A percentile compares a stretch with the other conserved stretches of the same genome.
Conservation (phyloP, 306 rosid species). For the Sicyos edulis region DNA sequence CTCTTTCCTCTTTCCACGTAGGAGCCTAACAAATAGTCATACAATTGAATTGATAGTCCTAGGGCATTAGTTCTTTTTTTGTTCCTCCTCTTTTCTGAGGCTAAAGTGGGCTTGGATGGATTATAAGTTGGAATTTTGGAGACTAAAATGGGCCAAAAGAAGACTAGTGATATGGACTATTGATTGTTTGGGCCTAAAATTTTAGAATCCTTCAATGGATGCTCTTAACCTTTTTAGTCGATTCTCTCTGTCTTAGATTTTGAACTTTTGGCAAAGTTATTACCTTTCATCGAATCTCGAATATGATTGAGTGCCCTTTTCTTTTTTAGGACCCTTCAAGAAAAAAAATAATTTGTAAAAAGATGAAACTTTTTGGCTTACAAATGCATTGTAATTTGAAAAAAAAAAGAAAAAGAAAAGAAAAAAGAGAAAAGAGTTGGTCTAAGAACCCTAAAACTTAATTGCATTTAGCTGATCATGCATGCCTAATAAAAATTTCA, state of each 20-base stretch:
- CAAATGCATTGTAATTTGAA: neutral
- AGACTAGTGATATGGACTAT: neutral
- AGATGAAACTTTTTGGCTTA: neutral
- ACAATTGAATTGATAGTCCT: too few relatives aligned
- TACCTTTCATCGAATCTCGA: conserved; percentile 9
- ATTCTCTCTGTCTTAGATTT: neutral
- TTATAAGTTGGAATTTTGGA: neutral
- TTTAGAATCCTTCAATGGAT: neutral
- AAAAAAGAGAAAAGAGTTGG: neutral
- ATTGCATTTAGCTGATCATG: neutral
- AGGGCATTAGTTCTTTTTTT: too few relatives aligned
- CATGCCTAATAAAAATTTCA: neutral
- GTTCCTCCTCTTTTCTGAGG: neutral
- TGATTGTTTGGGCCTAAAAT: neutral
- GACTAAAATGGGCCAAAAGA: neutral
- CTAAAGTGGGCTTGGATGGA: neutral
- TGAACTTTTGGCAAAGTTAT: conserved; percentile 2
- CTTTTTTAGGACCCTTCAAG: conserved; percentile 2
- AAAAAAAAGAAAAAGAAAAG: neutral
- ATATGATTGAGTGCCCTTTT: conserved; percentile 11
- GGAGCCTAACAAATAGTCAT: too few relatives aligned
- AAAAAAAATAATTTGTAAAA: neutral
- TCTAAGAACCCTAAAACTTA: neutral
- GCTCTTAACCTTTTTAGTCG: neutral
- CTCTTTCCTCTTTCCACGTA: too few relatives aligned